Evolutionary conservation across 2,329 filamentous ascomycete genomes (phyloP).

Genomic region (Sphaerulina musiva): DNA sequence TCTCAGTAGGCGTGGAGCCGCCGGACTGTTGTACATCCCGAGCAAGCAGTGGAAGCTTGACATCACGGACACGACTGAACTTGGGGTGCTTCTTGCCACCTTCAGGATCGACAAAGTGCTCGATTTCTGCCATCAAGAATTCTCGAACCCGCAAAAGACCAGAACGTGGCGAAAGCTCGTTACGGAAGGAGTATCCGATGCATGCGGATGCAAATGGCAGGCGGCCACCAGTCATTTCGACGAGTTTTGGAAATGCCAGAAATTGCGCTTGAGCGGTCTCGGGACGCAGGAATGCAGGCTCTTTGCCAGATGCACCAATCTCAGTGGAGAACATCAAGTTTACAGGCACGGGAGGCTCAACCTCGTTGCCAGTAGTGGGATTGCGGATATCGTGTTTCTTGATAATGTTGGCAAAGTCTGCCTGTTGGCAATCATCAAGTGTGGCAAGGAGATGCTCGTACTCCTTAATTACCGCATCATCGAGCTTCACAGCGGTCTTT

Average conservation of each 20-base stretch:
- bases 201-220: slow-evolving; percentile 98
- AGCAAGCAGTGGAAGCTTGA: slow-evolving; percentile 78
- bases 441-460: slow-evolving; percentile 87
- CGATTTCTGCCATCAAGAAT: slow-evolving; percentile 98
- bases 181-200: slow-evolving; percentile 96
- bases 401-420: slow-evolving; percentile 80
- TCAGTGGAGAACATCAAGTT: slow-evolving; percentile 98
- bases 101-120: slow-evolving; percentile 94
- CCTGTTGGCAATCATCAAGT: slow-evolving; percentile 90
- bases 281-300: slow-evolving; percentile 77
- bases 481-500: slow-evolving; percentile 66
- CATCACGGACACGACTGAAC: slow-evolving; percentile 76
- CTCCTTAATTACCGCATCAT: slow-evolving; percentile 77
- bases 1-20: slow-evolving; percentile 65
- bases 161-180: slow-evolving; percentile 90
- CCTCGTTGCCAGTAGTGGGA: slow-evolving; percentile 68
- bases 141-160: slow-evolving; percentile 91
- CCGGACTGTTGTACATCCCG: slow-evolving; percentile 79
- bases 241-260: slow-evolving; percentile 89
- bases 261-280: slow-evolving; percentile 99
- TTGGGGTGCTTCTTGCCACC: slow-evolving; percentile 89
- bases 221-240: slow-evolving; percentile 88
- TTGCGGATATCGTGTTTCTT: slow-evolving; percentile 87
- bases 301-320: slow-evolving; percentile 86
- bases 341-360: slow-evolving; percentile 78